These are phyloP conservation scores for Tolypocladium cylindrosporum DNA, from an alignment of 2,329 filamentous ascomycete species.

Conservation along the genomic window DNA sequence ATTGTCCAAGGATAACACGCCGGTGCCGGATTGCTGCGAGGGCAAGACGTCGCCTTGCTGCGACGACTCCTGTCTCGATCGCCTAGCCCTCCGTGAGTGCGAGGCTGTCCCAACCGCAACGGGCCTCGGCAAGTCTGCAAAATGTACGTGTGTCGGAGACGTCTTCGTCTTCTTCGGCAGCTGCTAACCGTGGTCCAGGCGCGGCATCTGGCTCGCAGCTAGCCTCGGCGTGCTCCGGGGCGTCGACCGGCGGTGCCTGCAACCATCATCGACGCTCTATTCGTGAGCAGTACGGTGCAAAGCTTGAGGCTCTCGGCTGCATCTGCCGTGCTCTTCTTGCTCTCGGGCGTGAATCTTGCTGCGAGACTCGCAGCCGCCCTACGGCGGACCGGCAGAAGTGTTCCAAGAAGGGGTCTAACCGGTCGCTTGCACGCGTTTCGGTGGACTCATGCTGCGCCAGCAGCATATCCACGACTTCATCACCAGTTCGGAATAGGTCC, in stretches of 20 bases:
- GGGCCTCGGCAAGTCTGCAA: background rate
- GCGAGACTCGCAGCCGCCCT: constrained; percentile 18
- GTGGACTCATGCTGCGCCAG: constrained; percentile 16
- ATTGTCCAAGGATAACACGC: background rate
- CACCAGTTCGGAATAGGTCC: constrained; percentile 5
- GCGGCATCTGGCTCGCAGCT: background rate
- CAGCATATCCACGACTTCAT: constrained; percentile 4
- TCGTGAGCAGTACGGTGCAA: constrained; percentile 29
- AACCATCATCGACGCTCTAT: constrained; percentile 22
- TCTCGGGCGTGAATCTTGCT: constrained; percentile 42
- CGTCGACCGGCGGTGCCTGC: constrained; percentile 17
- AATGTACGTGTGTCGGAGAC: background rate
- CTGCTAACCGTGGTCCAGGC: background rate
- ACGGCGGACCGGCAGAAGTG: constrained; percentile 14
- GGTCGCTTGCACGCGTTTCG: constrained; percentile 10
- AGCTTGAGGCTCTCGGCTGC: constrained; percentile 38
- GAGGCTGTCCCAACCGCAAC: constrained; percentile 1
- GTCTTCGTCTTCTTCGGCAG: background rate
- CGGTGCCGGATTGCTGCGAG: constrained; percentile 26
- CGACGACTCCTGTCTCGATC: constrained; percentile 30
- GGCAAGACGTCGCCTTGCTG: constrained; percentile 30
- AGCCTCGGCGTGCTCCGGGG: background rate
- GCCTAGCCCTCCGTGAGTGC: constrained; percentile 32
- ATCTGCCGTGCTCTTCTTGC: constrained; percentile 42
- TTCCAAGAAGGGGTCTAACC: constrained; percentile 10